phyloP scores from a whole-genome alignment of 768 basidiomycete species.

The Termitomyces heimii region DNA sequence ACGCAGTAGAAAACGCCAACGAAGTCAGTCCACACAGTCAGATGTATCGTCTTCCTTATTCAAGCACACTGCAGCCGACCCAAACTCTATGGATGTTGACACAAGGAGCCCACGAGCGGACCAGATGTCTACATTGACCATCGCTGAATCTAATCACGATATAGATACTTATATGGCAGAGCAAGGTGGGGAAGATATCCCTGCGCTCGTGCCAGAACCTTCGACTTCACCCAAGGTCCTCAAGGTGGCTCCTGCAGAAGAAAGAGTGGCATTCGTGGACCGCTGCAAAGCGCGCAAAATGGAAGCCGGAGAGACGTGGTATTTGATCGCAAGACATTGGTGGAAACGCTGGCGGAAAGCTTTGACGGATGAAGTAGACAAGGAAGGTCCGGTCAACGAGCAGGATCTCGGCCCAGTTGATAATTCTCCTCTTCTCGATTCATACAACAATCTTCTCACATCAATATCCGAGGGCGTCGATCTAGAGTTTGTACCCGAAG shows the following conservation, averaged over 20 bases:
- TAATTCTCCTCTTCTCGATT: constrained; percentile 60
- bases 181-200: constrained; percentile 39
- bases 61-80: constrained; percentile 77
- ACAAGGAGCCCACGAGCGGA: constrained; percentile 33
- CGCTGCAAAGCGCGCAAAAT: constrained; percentile 41
- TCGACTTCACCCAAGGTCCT: constrained; percentile 17
- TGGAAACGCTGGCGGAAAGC: constrained; percentile 72
- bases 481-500: constrained; percentile 68
- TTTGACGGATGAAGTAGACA: constrained; percentile 62
- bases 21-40: constrained; percentile 73
- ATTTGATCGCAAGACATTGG: constrained; percentile 66
- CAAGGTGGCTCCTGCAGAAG: constrained; percentile 25
- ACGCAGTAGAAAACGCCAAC: constrained; percentile 60
- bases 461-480: constrained; percentile 56
- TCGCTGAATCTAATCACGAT: constrained; percentile 40
- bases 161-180: constrained; percentile 67
- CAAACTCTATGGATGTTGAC: constrained; percentile 36
- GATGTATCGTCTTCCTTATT: constrained; percentile 64
- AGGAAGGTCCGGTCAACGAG: constrained; percentile 58
- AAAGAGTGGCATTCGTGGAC: constrained; percentile 49
- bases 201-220: constrained; percentile 20
- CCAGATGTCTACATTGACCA: constrained; percentile 36
- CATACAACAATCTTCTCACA: constrained; percentile 39
- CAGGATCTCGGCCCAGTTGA: constrained; percentile 68
- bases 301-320: constrained; percentile 72